Percentiles rank a stretch among this genome's conserved stretches.
phyloP scores from a whole-genome alignment of 2,329 filamentous ascomycete species.

The Penicillium capsulatum region DNA sequence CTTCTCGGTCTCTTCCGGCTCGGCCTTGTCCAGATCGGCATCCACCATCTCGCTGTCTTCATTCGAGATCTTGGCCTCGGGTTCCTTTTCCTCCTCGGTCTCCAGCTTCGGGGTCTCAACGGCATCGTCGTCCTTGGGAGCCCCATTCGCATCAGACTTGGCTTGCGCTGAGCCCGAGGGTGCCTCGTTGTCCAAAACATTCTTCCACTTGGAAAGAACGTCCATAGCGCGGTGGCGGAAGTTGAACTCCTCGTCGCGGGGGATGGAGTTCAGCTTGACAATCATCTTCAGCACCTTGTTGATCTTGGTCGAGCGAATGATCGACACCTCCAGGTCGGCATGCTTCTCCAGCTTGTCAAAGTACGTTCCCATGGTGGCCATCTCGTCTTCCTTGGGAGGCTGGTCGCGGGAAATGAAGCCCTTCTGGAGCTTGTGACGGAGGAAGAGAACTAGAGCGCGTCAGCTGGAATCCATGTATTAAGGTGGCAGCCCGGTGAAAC shows the following conservation, averaged over 20 bases:
- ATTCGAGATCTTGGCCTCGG: conserved; percentile 31
- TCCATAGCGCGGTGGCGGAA: conserved; percentile 81
- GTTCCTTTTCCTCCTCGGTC: conserved; percentile 32
- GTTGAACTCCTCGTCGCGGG: conserved; percentile 79
- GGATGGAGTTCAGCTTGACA: conserved; percentile 79
- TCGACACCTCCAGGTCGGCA: conserved; percentile 77
- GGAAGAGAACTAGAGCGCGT: conserved; percentile 66
- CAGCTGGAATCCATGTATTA: too few species aligned
- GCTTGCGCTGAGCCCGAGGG: conserved; percentile 40
- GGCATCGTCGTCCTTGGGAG: conserved; percentile 36
- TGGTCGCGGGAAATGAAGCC: conserved; percentile 82
- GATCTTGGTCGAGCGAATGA: conserved; percentile 91
- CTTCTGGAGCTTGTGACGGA: conserved; percentile 92
- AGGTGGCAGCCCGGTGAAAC: too few species aligned
- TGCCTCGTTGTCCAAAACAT: conserved; percentile 63
- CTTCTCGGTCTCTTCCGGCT: conserved; percentile 24
- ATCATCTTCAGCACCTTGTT: conserved; percentile 98
- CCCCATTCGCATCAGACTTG: conserved; percentile 45
- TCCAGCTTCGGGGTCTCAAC: conserved; percentile 31
- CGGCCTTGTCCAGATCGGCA: conserved; percentile 31
- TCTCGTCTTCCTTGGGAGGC: conserved; percentile 71
- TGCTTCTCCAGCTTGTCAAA: conserved; percentile 72
- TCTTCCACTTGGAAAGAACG: conserved; percentile 85
- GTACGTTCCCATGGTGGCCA: conserved; percentile 43
- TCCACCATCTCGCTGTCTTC: conserved; percentile 39